Conservation (phyloP, 2,329 filamentous ascomycete species). For the Penicillium sclerotigenum region DNA sequence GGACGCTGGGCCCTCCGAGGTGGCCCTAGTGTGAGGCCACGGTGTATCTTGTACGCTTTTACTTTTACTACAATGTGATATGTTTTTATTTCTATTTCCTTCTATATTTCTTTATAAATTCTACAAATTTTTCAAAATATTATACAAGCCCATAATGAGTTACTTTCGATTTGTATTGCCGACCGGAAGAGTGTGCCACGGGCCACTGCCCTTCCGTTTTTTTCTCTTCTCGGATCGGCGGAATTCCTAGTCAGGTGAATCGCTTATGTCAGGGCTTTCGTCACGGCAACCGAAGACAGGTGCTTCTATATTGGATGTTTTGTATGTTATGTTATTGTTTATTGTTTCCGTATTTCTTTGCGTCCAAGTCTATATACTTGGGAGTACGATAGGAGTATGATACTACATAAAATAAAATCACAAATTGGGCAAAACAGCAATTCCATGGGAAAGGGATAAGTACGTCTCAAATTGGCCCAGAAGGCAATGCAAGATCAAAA, state of each 20-base stretch:
- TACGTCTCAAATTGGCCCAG: neutral
- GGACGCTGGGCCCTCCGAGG: constrained; percentile 40
- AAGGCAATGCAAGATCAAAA: neutral
- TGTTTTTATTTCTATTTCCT: neutral
- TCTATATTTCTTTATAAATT: neutral
- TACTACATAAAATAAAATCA: neutral
- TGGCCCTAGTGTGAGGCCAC: constrained; percentile 37
- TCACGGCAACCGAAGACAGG: constrained; percentile 32
- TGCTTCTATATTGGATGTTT: neutral
- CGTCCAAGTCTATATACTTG: neutral
- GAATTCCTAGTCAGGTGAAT: constrained; percentile 31
- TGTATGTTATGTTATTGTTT: neutral
- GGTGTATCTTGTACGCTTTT: constrained; percentile 9
- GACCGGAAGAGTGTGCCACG: constrained; percentile 14
- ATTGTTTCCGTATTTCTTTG: neutral
- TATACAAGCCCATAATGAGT: neutral
- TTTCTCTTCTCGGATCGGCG: constrained; percentile 39
- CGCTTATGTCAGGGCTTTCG: constrained; percentile 36
- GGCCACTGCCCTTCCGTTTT: constrained; percentile 30
- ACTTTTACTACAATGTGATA: neutral
- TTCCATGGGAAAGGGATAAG: neutral
- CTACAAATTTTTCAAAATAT: neutral
- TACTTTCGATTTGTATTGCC: neutral
- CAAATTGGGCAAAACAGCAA: neutral
- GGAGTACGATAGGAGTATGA: neutral